Evolutionary conservation across 2,329 filamentous ascomycete species (phyloP).

Genomic region (Ascochyta lentis): DNA sequence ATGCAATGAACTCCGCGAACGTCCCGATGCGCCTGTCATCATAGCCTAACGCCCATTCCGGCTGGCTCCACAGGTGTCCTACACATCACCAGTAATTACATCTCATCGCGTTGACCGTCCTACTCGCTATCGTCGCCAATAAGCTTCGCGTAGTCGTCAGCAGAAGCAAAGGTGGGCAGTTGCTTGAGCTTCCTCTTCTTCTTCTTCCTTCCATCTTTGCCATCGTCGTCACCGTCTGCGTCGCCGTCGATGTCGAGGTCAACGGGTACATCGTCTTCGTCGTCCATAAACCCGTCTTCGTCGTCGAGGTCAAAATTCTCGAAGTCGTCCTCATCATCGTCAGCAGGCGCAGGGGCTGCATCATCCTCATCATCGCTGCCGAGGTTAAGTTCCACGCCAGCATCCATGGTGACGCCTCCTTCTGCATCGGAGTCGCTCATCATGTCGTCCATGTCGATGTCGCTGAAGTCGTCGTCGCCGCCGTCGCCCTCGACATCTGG

Average conservation of each 20-base stretch:
- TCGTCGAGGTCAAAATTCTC: slow-evolving; percentile 57
- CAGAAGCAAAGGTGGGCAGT: slow-evolving; percentile 90
- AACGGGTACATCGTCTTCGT: slow-evolving; percentile 62
- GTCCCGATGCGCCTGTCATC: slow-evolving; percentile 20
- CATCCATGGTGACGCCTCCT: slow-evolving; percentile 50
- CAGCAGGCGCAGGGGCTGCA: slow-evolving; percentile 52
- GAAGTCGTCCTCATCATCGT: slow-evolving; percentile 46
- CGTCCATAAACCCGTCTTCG: slow-evolving; percentile 62
- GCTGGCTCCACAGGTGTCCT: slow-evolving; percentile 18
- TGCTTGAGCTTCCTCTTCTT: slow-evolving; percentile 86
- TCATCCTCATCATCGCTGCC: slow-evolving; percentile 58
- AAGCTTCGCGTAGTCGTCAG: slow-evolving; percentile 90
- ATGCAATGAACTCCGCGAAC: slow-evolving; percentile 17
- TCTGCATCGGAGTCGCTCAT: slow-evolving; percentile 56
- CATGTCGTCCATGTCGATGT: slow-evolving; percentile 58
- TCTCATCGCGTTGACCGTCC: neutral
- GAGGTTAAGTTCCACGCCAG: slow-evolving; percentile 52
- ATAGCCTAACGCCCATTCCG: slow-evolving; percentile 18
- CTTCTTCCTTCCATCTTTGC: slow-evolving; percentile 57
- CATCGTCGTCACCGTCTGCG: slow-evolving; percentile 49
- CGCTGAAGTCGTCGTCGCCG: slow-evolving; percentile 63
- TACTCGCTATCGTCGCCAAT: slow-evolving; percentile 62
- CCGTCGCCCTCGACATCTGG: slow-evolving; percentile 77
- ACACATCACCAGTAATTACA: slow-evolving; percentile 16
- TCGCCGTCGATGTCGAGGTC: slow-evolving; percentile 53